Base-by-base conservation (phyloP, 345 rosid species). In the Adansonia digitata region DNA sequence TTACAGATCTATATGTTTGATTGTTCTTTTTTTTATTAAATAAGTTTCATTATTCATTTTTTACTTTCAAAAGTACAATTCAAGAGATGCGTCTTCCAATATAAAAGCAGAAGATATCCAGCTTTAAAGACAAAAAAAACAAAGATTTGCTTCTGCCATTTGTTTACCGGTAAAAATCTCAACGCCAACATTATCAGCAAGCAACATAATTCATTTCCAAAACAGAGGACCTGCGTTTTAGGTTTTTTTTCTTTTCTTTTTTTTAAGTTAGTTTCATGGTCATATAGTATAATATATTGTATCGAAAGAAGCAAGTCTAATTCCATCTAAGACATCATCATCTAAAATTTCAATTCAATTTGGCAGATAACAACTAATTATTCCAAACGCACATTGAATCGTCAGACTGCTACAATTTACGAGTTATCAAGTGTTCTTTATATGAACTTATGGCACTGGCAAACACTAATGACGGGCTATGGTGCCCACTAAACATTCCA, bases 401-500 rank as follows among this genome's bases (percentile, higher is more conserved):
- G 1, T 55, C 29, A 9, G 34, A 43, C 34, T 43, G 52, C 71
- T 66, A 66, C 11, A 14, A 15, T 61, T 42, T 40, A 15, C 7
- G 53, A 46, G 46, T 64, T 17, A 39, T 63, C 14, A 18, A 18
- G 51, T 40, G 51, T 65, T 65, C 51, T 65, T 42, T 65, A 3
- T 39, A 69, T 37, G 1, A 24, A 53, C 31, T 49, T 55, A 43
- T 49, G 24, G 52, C 59, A 76, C 26, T 49, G 24, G 52, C 59
- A 76, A n/a, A 27, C 39, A 45, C 34, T 27, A 65, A 52, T 24
- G 43, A 65, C 1, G 67, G 52, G 65, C 46, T 37, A n/a, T 55
- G 71, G n/a, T 46, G 75, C 60, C 60, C 65, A 37, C 46, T 71
- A 52, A 61, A 42, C 71, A 71, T 46, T 60, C 2, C 40, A 12